Base-by-base conservation (phyloP, 768 basidiomycete species). In the Cystofilobasidium ferigula region DNA sequence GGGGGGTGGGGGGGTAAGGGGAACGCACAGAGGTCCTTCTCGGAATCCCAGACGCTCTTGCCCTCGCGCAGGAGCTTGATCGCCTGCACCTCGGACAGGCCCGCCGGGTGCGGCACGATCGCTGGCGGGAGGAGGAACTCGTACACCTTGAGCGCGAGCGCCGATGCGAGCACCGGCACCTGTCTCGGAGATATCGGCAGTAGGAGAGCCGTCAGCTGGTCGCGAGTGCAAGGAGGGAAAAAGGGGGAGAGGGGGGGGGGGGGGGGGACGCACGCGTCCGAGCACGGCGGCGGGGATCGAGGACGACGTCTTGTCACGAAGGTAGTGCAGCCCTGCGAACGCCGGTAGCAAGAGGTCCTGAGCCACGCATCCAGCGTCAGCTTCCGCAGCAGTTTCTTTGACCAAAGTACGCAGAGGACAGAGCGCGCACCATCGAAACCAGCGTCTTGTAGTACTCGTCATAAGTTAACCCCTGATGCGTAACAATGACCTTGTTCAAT, bases 21-120 rank as follows among this genome's bases (percentile, higher is more conserved):
- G 6, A 24, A 51, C 48, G n/a, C 26, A 28, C 48, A 51, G 26
- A 51, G 48, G 26, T 51, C 48, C 8, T 30, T 3, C 7, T 51
- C 26, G 6, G 24, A 26, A 20, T 51, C 48, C 48, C 48, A 51
- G 13, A 51, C n/a, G 6, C 3, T 2, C 16, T 51, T 51, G 4
- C n/a, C 48, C 48, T 51, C 48, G 24, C 48, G n/a, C 24, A 51
- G 28, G 48, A 24, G 48, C 48, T 51, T 51, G n/a, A 51, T 51
- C n/a, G n/a, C 26, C 26, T 24, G 24, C 12, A 51, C 48, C 28
- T 51, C 48, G 24, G 24, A 8, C 48, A 26, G n/a, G n/a, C 48
- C 48, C 5, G 48, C 48, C 9, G 48, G 48, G 48, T 51, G 26
- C 8, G 48, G 48, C 26, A 51, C 48, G 26, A 51, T 51, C 24